phyloP scores from a whole-genome alignment of 225 moss, liverwort and hornwort species.

The Bryoerythrophyllum caledonicum region DNA sequence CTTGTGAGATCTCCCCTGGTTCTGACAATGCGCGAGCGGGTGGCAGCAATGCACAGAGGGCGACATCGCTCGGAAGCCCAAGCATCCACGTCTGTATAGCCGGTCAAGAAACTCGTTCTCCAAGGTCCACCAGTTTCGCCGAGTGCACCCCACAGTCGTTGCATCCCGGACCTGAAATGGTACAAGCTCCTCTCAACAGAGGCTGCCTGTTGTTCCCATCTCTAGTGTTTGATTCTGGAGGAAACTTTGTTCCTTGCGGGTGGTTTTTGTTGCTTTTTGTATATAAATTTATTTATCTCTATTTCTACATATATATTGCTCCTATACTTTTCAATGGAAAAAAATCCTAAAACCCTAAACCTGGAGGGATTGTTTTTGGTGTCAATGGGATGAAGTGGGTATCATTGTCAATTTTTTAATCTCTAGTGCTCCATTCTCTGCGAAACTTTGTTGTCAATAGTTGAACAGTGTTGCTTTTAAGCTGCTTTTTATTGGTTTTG shows the following conservation, averaged over 20 bases:
- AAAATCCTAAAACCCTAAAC: too few species aligned
- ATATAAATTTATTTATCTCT: too few species aligned
- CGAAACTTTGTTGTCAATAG: slow-evolving; percentile 31
- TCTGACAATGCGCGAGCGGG: slow-evolving; percentile 45
- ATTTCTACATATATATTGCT: too few species aligned
- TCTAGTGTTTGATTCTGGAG: too few species aligned
- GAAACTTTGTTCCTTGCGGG: too few species aligned
- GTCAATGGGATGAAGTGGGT: too few species aligned
- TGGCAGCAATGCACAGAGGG: slow-evolving; percentile 63
- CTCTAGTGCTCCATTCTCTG: too few species aligned
- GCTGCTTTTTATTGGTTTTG: slow-evolving; percentile 25
- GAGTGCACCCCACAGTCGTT: slow-evolving; percentile 39
- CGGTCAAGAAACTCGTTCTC: slow-evolving; percentile 54
- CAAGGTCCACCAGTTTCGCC: slow-evolving; percentile 61
- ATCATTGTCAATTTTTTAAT: too few species aligned
- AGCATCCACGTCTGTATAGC: slow-evolving; percentile 60
- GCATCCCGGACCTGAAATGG: slow-evolving; percentile 47
- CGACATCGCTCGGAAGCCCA: slow-evolving; percentile 63
- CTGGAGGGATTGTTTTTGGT: too few species aligned
- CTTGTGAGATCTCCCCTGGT: neutral
- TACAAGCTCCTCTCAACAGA: slow-evolving; percentile 50
- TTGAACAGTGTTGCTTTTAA: slow-evolving; percentile 26
- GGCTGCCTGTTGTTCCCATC: slow-evolving; percentile 44
- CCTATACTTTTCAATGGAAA: too few species aligned
- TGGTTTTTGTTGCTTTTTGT: too few species aligned